Conservation (phyloP, 2,329 filamentous ascomycete species). For the Trichoderma sp. region DNA sequence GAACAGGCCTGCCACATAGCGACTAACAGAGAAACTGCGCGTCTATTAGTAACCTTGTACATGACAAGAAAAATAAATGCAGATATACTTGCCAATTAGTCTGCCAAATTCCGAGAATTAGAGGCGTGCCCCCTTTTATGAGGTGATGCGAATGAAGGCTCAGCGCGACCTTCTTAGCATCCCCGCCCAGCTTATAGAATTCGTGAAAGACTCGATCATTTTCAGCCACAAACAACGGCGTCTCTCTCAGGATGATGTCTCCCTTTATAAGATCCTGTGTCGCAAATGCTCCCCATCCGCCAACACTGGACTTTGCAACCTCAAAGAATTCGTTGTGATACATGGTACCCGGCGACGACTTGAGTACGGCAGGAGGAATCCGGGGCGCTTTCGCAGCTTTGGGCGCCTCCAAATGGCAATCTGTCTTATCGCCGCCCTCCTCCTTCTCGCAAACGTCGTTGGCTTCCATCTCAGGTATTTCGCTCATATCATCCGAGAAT, state of each 20-base stretch:
- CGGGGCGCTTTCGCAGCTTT: background rate
- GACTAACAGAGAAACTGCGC: conserved; percentile 29
- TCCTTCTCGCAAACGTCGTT: background rate
- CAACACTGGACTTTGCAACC: conserved; percentile 39
- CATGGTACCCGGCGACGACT: conserved; percentile 13
- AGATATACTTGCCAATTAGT: conserved; percentile 45
- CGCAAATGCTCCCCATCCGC: conserved; percentile 49
- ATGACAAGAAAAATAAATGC: background rate
- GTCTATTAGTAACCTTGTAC: background rate
- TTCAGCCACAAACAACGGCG: conserved; percentile 39
- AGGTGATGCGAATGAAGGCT: conserved; percentile 38
- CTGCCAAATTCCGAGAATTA: conserved; percentile 39
- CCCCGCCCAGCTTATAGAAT: conserved; percentile 35
- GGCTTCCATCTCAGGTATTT: background rate
- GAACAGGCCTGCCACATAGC: conserved; percentile 41
- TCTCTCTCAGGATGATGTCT: conserved; percentile 45
- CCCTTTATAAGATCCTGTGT: conserved; percentile 34
- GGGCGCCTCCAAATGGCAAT: background rate
- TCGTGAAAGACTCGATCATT: conserved; percentile 30
- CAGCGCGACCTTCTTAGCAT: conserved; percentile 34
- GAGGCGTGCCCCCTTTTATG: conserved; percentile 28
- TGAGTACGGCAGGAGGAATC: background rate
- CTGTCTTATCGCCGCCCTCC: background rate
- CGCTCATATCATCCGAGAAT: background rate
- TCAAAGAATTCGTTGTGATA: conserved; percentile 42